A percentile compares a stretch with the other conserved stretches of the same genome.
Conservation (phyloP, 2,329 filamentous ascomycete genomes). For the Cladosporium sp. region DNA sequence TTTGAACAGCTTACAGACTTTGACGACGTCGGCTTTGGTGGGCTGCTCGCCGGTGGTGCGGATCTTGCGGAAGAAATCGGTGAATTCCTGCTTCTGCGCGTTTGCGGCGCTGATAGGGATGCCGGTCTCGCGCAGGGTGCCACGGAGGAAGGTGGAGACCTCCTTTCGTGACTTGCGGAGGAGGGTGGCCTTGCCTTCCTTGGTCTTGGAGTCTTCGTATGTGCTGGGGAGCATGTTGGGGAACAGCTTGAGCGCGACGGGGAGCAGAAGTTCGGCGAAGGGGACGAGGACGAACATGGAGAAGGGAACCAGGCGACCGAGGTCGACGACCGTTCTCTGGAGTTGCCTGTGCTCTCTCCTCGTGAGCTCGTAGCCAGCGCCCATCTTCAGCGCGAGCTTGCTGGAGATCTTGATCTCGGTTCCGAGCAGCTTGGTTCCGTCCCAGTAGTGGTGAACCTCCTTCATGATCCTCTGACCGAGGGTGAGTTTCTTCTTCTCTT, state of each 20-base stretch:
- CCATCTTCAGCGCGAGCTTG: conserved; percentile 91
- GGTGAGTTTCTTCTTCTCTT: conserved; percentile 81
- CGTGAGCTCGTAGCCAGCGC: conserved; percentile 92
- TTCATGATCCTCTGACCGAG: conserved; percentile 92
- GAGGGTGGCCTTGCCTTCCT: conserved; percentile 78
- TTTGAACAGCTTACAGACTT: conserved; percentile 98
- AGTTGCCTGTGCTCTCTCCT: conserved; percentile 90
- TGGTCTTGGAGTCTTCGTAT: conserved; percentile 87
- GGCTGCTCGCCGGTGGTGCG: conserved; percentile 85
- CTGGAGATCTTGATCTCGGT: conserved; percentile 92
- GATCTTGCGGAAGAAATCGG: conserved; percentile 96
- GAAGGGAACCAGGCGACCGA: conserved; percentile 89
- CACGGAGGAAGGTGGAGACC: conserved; percentile 83
- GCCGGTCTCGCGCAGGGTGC: conserved; percentile 89
- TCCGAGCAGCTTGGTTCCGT: conserved; percentile 90
- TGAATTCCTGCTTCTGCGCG: conserved; percentile 88
- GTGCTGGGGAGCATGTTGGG: conserved; percentile 97
- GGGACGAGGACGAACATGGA: conserved; percentile 96
- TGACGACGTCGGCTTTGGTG: conserved; percentile 87
- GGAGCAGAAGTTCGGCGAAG: conserved; percentile 88
- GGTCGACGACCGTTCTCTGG: conserved; percentile 86
- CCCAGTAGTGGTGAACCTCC: conserved; percentile 93
- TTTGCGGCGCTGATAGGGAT: conserved; percentile 79
- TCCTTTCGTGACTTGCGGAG: conserved; percentile 87
- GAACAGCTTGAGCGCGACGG: conserved; percentile 89